Base-by-base conservation (phyloP, 495 filamentous ascomycete genomes). In the Penicillium diatomitis region DNA sequence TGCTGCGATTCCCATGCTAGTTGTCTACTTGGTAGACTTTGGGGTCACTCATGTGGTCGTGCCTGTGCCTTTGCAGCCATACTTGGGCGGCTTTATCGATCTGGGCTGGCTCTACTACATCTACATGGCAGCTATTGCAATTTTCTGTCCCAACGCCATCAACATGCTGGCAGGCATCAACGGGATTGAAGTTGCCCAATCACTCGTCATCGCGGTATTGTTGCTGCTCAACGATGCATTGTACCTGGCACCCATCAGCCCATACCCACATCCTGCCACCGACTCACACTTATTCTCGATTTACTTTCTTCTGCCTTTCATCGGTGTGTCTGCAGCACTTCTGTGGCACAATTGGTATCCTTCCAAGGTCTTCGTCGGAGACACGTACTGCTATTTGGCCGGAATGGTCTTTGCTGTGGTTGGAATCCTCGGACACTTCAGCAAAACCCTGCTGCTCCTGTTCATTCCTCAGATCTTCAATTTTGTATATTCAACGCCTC, bases 311-410 rank as follows among this genome's bases (percentile, higher is more conserved):
- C 75, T 97, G 7, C 92, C 92, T 12, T 97, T 97, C 66, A 73
- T 96, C 32, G 92, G 90, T 32, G 92, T 96, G 35, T 95, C 89
- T 10, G 62, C 85, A 27, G 94, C 92, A 2, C 78, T 99, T 28
- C 77, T 89, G 54, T 80, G 65, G 63, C 90, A 99, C 69, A 99
- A 99, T 60, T 95, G 90, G 88, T 99, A 91, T 63, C 92, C 92
- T 2, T 87, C 91, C 9, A 82, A 81, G 47, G 94, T 96, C 2
- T 99, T 99, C 59, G 91, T 96, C 1, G 92, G 92, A 28, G 92
- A 99, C 62, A 99, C 92, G 11, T 99, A 97, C 72, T 99, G 92
- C 75, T 99, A 99, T 66, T 95, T 99, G 57, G 91, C 92, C 0
- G 92, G 92, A 49, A 99, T 97, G 90, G 88, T 96, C 8, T 97